Evolutionary conservation across 108 stramenopile genomes (phyloP), one percentile per base, ranked within the genome.

Genomic region (Mediolabrus comicus): DNA sequence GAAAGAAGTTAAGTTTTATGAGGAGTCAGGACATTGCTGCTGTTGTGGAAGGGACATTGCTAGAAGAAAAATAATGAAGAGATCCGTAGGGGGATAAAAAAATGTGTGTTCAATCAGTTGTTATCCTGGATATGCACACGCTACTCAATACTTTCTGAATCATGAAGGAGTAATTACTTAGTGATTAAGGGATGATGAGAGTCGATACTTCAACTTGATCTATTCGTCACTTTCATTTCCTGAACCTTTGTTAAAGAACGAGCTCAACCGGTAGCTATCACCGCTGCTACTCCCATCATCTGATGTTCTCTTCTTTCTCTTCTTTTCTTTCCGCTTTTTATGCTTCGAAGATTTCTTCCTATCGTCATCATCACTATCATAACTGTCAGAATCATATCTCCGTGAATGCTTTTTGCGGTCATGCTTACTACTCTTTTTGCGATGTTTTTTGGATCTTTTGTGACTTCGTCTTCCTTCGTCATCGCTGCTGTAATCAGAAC

Each of bases 1-100:
- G 94, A n/a, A 88, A 83, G 59, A 95, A 95, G 74, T 71, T 92
- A 28, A 87, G 85, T 71, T 95, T 86, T 59, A 90, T 92, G 88
- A 65, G 86, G 51, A 75, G 65, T 53, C 65, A 77, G 61, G 91
- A 95, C 76, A 86, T 95, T 80, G 90, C 90, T 28, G 94, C 89
- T 49, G 82, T 88, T 8, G 60, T 95, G 19, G 63, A 81, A 33
- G 89, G 89, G 25, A 86, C 59, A 36, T 54, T 89, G 59, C 56
- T 78, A 62, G 76, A 65, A 22, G 77, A 75, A 46, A 30, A 46
- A 43, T 29, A 34, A 51, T 57, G n/a, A n/a, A n/a, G n/a, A 49
- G 3, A 33, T 33, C 33, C 33, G 33, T 33, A 7, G 33, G 33
- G 3, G 33, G 33, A 6, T 7, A 9, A 49, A 24, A 49, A 2